Base-by-base conservation (phyloP, 192 early-diverging fungal species). In the Linderina pennispora region DNA sequence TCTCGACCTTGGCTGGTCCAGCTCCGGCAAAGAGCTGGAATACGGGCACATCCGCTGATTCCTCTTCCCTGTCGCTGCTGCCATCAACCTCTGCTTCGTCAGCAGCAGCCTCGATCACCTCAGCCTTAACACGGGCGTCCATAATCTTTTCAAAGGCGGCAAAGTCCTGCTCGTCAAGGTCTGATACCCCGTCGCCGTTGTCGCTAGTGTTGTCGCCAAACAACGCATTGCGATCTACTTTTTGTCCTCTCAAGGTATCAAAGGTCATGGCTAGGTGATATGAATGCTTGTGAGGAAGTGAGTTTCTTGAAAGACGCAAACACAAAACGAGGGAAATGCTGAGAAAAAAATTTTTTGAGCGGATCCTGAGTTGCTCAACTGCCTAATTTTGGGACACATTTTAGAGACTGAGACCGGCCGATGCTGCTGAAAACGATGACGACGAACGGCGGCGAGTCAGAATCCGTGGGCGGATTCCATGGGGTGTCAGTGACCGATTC, bases 21-120 rank as follows among this genome's bases (percentile, higher is more conserved):
- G 44, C 48, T 9, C 68, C 61, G 1, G 61, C 56, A 71, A 71
- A 71, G 28, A 71, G 43, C 26, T 45, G 39, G 25, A 71, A 71
- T 25, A 71, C 41, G 1, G 68, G 67, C 8, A 39, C 40, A 16
- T 40, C 36, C 8, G 9, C 18, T 28, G 40, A 41, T 2, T 25
- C 32, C 3, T 25, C 32, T 4, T 48, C 23, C 1, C 4, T 22
- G 36, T 17, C 18, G 22, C 24, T 39, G n/a, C n/a, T n/a, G n/a
- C n/a, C n/a, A 11, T 31, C 28, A 31, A 31, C 28, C 28, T 31
- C 28, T 31, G 28, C 28, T n/a, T 15, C 19, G 3, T 34, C 45
- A 3, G 20, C 33, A n/a, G n/a, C n/a, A n/a, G n/a, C n/a, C n/a
- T n/a, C n/a, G 32, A 8, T 46, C 21, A 56, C 18, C 22, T 38